Evolutionary conservation across 257 asterid genomes (phyloP).

Genomic region (Gentiana straminea): DNA sequence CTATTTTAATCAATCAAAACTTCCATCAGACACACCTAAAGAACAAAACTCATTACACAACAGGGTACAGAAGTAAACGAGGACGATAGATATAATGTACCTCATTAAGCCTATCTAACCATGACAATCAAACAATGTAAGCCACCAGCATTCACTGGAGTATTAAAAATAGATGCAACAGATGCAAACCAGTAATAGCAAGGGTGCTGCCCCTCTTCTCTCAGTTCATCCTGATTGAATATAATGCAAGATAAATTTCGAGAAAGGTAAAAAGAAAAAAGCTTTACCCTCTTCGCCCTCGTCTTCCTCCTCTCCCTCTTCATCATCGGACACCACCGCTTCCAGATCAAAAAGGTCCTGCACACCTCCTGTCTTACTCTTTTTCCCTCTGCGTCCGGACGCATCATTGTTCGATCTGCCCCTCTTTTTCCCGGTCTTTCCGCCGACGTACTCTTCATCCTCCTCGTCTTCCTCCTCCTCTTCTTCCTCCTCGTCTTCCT

Average conservation of each 20-base stretch:
- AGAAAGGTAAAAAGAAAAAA: not conserved
- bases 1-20: too few relatives aligned
- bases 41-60: too few relatives aligned
- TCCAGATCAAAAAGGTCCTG: conserved; percentile 62
- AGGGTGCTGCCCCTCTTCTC: not conserved
- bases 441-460: conserved; percentile 38
- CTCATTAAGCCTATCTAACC: too few relatives aligned
- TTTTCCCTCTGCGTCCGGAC: conserved; percentile 25
- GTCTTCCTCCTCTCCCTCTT: conserved; percentile 76
- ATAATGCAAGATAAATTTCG: not conserved
- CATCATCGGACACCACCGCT: conserved; percentile 75
- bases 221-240: too few relatives aligned
- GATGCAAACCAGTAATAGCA: not conserved
- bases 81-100: too few relatives aligned
- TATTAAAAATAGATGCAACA: not conserved
- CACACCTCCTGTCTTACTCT: conserved; percentile 30
- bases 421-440: conserved; percentile 61
- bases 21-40: too few relatives aligned
- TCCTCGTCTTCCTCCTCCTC: conserved; percentile 57
- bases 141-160: too few relatives aligned
- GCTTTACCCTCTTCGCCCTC: conserved; percentile 86
- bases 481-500: conserved; percentile 65
- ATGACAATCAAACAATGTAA: too few relatives aligned
- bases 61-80: too few relatives aligned
- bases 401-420: conserved; percentile 54